A percentile compares a stretch with the other conserved stretches of the same genome.
phyloP scores from a whole-genome alignment of 2,329 filamentous ascomycete genomes.

The Dothideomycetes sp. region DNA sequence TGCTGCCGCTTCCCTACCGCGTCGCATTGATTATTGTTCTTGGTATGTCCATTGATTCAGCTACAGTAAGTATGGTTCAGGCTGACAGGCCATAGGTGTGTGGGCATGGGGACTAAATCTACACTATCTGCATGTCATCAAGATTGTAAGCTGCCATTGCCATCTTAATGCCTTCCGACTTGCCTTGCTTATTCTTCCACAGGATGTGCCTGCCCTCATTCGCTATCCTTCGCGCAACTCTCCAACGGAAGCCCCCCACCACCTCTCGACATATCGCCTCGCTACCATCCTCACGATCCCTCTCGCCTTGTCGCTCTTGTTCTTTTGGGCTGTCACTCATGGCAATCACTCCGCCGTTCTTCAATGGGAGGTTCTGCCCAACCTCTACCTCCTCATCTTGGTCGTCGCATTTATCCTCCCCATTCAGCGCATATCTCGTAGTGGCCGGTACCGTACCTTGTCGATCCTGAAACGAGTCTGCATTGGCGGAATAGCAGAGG shows the following conservation, averaged over 20 bases:
- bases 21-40: slow-evolving; percentile 76
- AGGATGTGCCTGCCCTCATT: slow-evolving; percentile 76
- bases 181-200: background rate
- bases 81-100: slow-evolving; percentile 47
- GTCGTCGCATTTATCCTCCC: slow-evolving; percentile 59
- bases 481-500: slow-evolving; percentile 75
- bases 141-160: slow-evolving; percentile 48
- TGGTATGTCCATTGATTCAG: slow-evolving; percentile 42
- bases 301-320: slow-evolving; percentile 57
- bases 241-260: slow-evolving; percentile 59
- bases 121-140: slow-evolving; percentile 66
- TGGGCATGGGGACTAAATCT: slow-evolving; percentile 95
- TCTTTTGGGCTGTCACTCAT: slow-evolving; percentile 76
- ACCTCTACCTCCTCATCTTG: slow-evolving; percentile 68
- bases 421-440: slow-evolving; percentile 54
- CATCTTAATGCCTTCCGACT: background rate
- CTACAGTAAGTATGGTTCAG: background rate
- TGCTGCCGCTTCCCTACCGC: slow-evolving; percentile 81
- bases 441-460: slow-evolving; percentile 66
- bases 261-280: slow-evolving; percentile 76
- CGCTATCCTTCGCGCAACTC: slow-evolving; percentile 70
- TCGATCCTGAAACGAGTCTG: slow-evolving; percentile 65
- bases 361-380: slow-evolving; percentile 74
- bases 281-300: slow-evolving; percentile 65
- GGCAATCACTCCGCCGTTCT: slow-evolving; percentile 59